Base-by-base conservation (phyloP, 495 filamentous ascomycete species). In the Polyplosphaeria fusca region DNA sequence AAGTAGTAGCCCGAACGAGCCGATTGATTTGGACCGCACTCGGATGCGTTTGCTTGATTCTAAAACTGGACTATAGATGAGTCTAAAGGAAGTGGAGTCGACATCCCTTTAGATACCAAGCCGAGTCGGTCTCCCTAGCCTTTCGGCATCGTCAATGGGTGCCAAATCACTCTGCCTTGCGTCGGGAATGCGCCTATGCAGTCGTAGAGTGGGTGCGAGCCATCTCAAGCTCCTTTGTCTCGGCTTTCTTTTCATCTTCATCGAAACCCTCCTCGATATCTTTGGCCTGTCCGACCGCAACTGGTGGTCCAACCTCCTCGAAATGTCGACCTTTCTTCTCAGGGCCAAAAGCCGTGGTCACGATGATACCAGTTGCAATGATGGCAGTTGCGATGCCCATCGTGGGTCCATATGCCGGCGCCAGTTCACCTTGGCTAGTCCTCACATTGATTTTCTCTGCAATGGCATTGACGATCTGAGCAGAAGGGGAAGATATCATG, bases 381-480 rank as follows among this genome's bases (percentile, higher is more conserved):
- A 89, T 88, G 2, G 80, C 85, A 5, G 85, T 86, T 18, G 84
- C 83, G 26, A 88, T 76, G 14, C 75, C 85, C 83, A 86, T 87
- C 0, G 75, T 76, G 1, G 82, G 84, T 0, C 85, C 86, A 52
- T 88, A 89, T 0, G 85, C 83, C 14, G 83, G 77, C 1, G 79
- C 83, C 4, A 67, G 59, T 47, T 79, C 63, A 0, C 84, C 83
- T 2, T 68, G 64, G 16, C 58, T 58, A 2, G 67, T 67, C 0
- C 64, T 78, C 20, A 84, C 72, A 30, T 73, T 74, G 26, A 74
- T 72, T 35, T 66, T 75, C 52, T 88, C 85, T 3, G 86, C 70
- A 32, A 87, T 75, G 2, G 80, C 81, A 41, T 86, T 88, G 47
- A 88, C 79, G 38, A 88, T 86, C 68, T 89, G 85, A 2, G 84